Evolutionary conservation across 2,329 filamentous ascomycete species (phyloP).

Genomic region (Exophiala oligosperma): DNA sequence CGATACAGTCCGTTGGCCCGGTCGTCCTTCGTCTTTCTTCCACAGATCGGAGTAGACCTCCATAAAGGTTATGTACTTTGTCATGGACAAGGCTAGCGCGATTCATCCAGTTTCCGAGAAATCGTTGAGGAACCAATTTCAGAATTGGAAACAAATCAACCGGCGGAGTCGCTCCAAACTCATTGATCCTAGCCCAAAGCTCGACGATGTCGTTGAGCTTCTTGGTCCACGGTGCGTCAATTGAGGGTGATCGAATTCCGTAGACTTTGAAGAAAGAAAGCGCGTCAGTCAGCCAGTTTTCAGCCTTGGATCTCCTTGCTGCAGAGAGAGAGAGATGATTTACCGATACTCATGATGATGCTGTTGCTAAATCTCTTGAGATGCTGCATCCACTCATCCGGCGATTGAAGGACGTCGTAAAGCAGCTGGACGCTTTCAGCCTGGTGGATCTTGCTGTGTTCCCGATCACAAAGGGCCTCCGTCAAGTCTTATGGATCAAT

Average conservation of each 20-base stretch:
- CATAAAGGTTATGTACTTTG: constrained; percentile 43
- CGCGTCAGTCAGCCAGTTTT: background rate
- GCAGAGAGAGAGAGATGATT: background rate
- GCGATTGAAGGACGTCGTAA: constrained; percentile 14
- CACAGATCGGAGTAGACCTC: constrained; percentile 37
- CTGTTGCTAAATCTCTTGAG: constrained; percentile 29
- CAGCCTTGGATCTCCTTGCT: background rate
- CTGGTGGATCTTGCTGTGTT: constrained; percentile 14
- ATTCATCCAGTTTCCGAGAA: constrained; percentile 40
- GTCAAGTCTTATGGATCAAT: constrained; percentile 46
- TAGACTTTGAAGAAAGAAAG: constrained; percentile 28
- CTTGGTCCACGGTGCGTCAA: constrained; percentile 8
- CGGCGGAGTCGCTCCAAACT: constrained; percentile 21
- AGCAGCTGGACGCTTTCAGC: constrained; percentile 22
- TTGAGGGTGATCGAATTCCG: constrained; percentile 35
- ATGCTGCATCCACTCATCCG: constrained; percentile 13
- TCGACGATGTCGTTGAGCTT: constrained; percentile 15
- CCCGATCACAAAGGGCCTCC: constrained; percentile 43
- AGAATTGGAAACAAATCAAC: constrained; percentile 26
- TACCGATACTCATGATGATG: constrained; percentile 44
- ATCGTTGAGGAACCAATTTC: constrained; percentile 18
- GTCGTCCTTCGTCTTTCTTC: constrained; percentile 32
- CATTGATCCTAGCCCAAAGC: constrained; percentile 15
- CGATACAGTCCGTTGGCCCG: constrained; percentile 33
- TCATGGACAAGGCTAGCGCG: constrained; percentile 37